Evolutionary conservation across 2,329 filamentous ascomycete genomes (phyloP), one percentile per base, ranked within the genome.

Genomic region (Ascochyta rabiei): DNA sequence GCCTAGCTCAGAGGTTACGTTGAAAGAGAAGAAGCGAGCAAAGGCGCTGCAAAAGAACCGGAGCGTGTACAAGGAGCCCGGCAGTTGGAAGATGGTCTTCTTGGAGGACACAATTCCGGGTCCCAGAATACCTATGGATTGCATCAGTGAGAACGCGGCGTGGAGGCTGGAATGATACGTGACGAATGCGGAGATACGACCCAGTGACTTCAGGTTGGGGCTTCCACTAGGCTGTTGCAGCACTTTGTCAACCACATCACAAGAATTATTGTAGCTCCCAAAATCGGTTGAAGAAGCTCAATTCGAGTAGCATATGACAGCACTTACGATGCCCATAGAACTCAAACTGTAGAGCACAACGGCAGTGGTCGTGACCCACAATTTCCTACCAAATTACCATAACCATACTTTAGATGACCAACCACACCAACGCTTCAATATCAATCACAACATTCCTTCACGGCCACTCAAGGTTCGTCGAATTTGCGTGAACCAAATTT

Each of bases 51-150:
- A 56, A 7, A 28, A 43, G 42, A 38, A 54, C 15, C 48, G 56
- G 9, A 56, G 48, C 18, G 53, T 44, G 4, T 61, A 54, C 37
- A 61, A 52, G 33, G 40, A 59, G 39, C 49, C 46, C 7, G 49
- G 43, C 16, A 34, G 48, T 4, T 61, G 56, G 59, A 52, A 37
- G 43, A n/a, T 59, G 42, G 31, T 54, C 9, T 61, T 61, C 24
- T 10, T 61, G 28, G 30, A 49, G 13, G 48, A 55, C n/a, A 47
- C 37, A 16, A 39, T 59, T 21, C 53, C 59, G 1, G 40, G 33
- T 10, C 13, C 30, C n/a, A 42, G 12, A n/a, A 40, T 59, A 7
- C 41, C 49, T 10, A 10, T 1, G 7, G 15, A 38, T 1, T 46
- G 33, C n/a, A 24, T 59, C n/a, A 59, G 53, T 28, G 56, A 55